These are phyloP conservation scores for Oidium heveae DNA, from an alignment of 2,329 filamentous ascomycete species.

Conservation along the genomic window DNA sequence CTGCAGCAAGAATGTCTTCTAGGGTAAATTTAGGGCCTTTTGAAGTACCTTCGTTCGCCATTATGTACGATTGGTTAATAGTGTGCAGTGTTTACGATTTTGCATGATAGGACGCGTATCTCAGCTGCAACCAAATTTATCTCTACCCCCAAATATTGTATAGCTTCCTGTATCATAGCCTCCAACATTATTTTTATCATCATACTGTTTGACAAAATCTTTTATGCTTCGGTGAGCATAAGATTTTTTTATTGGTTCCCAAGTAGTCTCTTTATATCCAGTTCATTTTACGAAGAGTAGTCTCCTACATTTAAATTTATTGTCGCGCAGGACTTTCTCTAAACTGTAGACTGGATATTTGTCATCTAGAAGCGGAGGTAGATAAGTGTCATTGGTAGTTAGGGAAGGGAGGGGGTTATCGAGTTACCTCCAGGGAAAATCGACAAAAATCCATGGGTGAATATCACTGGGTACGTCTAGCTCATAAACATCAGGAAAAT, in stretches of 20 bases:
- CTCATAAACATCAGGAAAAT: too few species aligned
- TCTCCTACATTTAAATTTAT: not conserved
- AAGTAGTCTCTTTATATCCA: not conserved
- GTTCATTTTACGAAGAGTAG: not conserved
- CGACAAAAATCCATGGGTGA: not conserved
- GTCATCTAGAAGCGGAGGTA: not conserved
- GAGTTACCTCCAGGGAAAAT: not conserved
- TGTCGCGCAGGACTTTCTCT: not conserved
- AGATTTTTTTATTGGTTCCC: not conserved
- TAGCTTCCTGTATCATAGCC: not conserved
- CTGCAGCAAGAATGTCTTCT: not conserved
- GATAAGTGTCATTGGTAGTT: not conserved
- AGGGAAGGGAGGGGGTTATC: not conserved
- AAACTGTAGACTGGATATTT: not conserved
- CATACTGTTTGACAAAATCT: not conserved
- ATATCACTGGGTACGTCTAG: not conserved
- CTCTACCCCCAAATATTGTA: not conserved
- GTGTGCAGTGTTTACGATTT: not conserved
- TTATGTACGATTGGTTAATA: not conserved
- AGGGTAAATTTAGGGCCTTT: not conserved
- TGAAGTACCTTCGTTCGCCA: not conserved
- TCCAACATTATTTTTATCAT: not conserved
- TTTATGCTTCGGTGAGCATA: not conserved
- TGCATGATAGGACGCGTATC: not conserved
- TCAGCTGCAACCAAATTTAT: not conserved